Evolutionary conservation across 2,329 filamentous ascomycete genomes (phyloP), one percentile per base, ranked within the genome.

Genomic region (Aureobasidium sp.): DNA sequence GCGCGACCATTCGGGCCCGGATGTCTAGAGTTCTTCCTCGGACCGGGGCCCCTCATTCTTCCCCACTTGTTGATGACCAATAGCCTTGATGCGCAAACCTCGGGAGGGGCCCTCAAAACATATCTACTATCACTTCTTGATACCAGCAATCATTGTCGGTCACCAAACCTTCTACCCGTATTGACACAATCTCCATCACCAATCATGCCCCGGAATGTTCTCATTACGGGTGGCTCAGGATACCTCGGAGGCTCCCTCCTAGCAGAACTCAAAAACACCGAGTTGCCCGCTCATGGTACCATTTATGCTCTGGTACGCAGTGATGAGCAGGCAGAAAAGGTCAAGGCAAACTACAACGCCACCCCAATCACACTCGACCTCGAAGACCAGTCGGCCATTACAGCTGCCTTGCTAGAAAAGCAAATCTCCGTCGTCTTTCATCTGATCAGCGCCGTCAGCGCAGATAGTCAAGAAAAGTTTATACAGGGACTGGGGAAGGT

Each of bases 231-330:
- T 9, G 79, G 66, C 32, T 81, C 80, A 0, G 81, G 81, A 29
- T 83, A 83, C 61, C 76, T 83, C 0, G 81, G 81, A 27, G 81
- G 81, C 3, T 76, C 74, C 0, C 69, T 83, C 3, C 76, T 83
- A 5, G 74, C 76, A 9, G 72, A 71, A 6, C 72, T 75, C 63
- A 65, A 68, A 1, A 59, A 63, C 3, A 71, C 74, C 30, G 66
- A 70, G 2, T 73, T 83, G 1, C 76, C 77, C 0, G 42, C 73
- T 5, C 34, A 36, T 36, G 76, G 81, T 27, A 77, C 71, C 25
- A 65, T 83, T 1, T 81, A 74, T 61, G 79, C 79, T 2, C 73
- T 81, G 0, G 77, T 82, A 11, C 75, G 81, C 6, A 78, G 72
- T 1, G 69, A 74, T 1, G 68, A 70, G 0, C 80, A 83, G 70